A percentile compares a stretch with the other conserved stretches of the same genome.
Evolutionary conservation across 176 grass and related monocot species (phyloP).

Genomic region (Oryza rufipogon): DNA sequence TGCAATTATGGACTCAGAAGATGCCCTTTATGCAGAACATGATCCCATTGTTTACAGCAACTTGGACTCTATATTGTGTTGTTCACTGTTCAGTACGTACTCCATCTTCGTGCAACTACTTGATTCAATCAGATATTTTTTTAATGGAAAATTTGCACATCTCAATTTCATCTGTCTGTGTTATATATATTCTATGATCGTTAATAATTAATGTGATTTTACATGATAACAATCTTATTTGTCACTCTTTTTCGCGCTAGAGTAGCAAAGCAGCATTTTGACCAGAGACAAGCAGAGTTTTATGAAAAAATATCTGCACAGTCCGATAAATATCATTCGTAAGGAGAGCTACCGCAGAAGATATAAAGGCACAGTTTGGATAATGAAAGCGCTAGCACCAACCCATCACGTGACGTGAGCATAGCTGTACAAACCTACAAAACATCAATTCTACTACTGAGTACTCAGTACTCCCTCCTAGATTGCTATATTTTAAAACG

Average conservation of each 20-base stretch:
- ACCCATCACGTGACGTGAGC: neutral
- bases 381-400: constrained; percentile 12
- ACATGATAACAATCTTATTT: neutral
- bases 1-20: no score
- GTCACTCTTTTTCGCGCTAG: neutral
- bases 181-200: neutral
- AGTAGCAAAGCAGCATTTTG: neutral
- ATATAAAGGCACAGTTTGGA: neutral
- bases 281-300: neutral
- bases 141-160: neutral
- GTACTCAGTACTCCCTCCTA: no score
- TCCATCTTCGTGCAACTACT: neutral
- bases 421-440: constrained; percentile 15
- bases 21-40: no score
- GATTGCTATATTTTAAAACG: no score
- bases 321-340: constrained; percentile 30
- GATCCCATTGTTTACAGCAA: neutral
- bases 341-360: neutral
- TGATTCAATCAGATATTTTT: neutral
- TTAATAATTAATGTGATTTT: neutral
- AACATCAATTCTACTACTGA: neutral
- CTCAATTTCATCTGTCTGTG: neutral
- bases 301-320: neutral
- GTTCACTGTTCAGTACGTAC: neutral
- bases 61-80: neutral